Evolutionary conservation across 2,329 filamentous ascomycete genomes (phyloP), one percentile per base, ranked within the genome.

Genomic region (Ceratocystis albifundus): DNA sequence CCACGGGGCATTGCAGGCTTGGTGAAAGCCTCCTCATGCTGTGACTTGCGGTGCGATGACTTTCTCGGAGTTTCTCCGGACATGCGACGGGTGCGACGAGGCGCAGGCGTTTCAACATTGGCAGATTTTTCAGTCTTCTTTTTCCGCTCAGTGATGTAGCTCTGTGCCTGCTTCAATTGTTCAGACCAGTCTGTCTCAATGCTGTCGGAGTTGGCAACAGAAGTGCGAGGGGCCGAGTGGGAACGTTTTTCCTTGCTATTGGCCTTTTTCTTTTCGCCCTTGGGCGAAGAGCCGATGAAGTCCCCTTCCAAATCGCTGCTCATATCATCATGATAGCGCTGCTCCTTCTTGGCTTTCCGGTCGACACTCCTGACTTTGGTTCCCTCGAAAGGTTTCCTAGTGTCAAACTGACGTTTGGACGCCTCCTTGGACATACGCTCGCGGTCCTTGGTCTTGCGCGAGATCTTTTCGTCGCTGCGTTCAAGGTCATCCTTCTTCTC

Each of bases 391-490:
- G 36, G 17, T 15, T 65, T 65, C 30, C 48, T 62, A 12, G 36
- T 12, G 41, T 53, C 45, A 28, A 36, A 62, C 25, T 45, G 45
- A 30, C 65, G 57, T 32, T 45, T 62, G 17, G 61, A 22, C 36
- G 61, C 44, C 17, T 76, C 76, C 68, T 75, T 77, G 70, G 36
- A 8, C 30, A 72, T 74, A 59, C 70, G 72, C 22, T 55, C 44
- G 30, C 62, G 45, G 36, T 63, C 62, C 68, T 66, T 48, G 73
- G 73, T 78, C 72, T 76, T 75, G 2, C 63, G 25, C 12, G 4
- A 3, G 3, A 69, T 68, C 0, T 76, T 75, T 1, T 75, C 75
- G 1, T 74, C 73, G 15, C 71, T 73, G 0, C 69, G 67, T 67
- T 77, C 22, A 15, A 15, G 17, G n/a, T 55, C 46, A 67, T 68